A percentile compares a stretch with the other conserved stretches of the same genome.
phyloP scores from a whole-genome alignment of 139 green algal genomes.

The Desmodesmus armatus region DNA sequence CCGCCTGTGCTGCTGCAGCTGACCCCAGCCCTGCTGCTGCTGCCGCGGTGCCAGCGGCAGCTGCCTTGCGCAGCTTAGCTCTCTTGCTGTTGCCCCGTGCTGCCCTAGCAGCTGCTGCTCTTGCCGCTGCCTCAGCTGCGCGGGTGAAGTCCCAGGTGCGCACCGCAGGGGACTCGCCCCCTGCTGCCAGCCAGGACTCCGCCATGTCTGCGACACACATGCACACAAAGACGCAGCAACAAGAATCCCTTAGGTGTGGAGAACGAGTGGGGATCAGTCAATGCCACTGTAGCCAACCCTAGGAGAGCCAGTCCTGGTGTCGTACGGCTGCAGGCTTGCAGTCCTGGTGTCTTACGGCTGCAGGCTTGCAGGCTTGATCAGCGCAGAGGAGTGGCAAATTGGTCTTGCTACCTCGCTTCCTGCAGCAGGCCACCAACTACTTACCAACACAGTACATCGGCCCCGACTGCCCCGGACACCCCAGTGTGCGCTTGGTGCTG shows the following conservation, averaged over 20 bases:
- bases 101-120: conserved; percentile 40
- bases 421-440: no score
- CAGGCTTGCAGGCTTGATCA: no score
- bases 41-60: conserved; percentile 1
- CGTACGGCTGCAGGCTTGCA: no score
- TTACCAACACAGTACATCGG: conserved; percentile 11
- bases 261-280: no score
- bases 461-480: background rate
- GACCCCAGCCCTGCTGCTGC: no score
- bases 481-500: conserved; percentile 1
- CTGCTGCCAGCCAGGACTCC: conserved; percentile 17
- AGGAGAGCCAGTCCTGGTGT: no score
- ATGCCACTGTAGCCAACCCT: no score
- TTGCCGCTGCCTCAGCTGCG: conserved; percentile 47
- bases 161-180: conserved; percentile 48
- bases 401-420: background rate
- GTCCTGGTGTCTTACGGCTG: no score
- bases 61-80: background rate
- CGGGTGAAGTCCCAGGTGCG: conserved; percentile 60
- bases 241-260: background rate
- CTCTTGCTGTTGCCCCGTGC: conserved; percentile 30
- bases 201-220: no score
- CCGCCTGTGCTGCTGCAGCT: background rate
- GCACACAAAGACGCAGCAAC: background rate
- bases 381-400: no score